Percentiles rank a stretch among this genome's conserved stretches.
These are phyloP conservation scores for Psidium guajava DNA, from an alignment of 345 rosid species.

Conservation along the genomic window DNA sequence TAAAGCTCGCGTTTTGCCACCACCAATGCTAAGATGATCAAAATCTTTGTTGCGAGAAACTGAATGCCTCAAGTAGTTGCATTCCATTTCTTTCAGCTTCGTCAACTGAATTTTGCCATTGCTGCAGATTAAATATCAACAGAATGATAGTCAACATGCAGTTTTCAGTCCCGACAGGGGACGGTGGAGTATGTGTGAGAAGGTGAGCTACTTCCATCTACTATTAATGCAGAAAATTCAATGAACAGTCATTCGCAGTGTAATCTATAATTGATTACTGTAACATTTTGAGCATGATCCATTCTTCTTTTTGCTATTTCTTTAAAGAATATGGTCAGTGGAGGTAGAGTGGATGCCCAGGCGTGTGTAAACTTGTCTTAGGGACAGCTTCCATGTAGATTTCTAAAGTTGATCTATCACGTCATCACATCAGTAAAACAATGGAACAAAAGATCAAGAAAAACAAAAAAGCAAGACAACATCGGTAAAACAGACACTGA, in stretches of 20 bases:
- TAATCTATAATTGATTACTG: background rate
- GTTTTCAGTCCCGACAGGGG: slow-evolving; percentile 4
- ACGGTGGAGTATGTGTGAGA: slow-evolving; percentile 64
- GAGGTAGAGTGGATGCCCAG: no score
- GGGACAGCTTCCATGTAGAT: no score
- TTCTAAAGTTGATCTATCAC: no score
- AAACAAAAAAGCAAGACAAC: no score
- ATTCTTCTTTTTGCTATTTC: background rate
- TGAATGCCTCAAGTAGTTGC: background rate
- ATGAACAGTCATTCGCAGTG: no score
- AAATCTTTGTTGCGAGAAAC: background rate
- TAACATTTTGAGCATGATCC: background rate
- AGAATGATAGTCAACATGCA: slow-evolving; percentile 19
- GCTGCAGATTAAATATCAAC: slow-evolving; percentile 47
- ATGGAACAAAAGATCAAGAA: no score
- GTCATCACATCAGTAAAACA: no score
- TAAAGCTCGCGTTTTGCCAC: slow-evolving; percentile 53
- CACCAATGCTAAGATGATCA: slow-evolving; percentile 36
- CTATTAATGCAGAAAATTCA: background rate
- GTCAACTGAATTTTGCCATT: background rate
- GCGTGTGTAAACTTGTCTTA: no score
- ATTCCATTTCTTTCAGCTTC: background rate
- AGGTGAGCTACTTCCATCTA: slow-evolving; percentile 18
- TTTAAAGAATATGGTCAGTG: no score
- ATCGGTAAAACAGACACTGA: no score